Evolutionary conservation across 768 basidiomycete genomes (phyloP), one percentile per base, ranked within the genome.

Genomic region (Exsudoporus frostii): DNA sequence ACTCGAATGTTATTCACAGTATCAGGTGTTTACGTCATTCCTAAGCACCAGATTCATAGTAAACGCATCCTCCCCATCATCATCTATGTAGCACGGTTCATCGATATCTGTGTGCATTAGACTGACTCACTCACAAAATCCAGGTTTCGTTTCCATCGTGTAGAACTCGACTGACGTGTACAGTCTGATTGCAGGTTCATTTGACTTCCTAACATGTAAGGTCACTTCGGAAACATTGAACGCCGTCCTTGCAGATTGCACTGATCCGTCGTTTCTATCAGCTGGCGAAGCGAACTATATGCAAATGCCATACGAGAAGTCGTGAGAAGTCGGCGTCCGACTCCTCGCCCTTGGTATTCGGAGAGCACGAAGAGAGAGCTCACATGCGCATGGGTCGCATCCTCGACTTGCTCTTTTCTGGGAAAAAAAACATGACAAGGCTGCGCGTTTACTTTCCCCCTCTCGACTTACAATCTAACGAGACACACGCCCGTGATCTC

Each of bases 201-300:
- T 56, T 7, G 55, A 59, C 50, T 48, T 48, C 8, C 29, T 36
- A 5, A 56, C 50, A 19, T 58, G 27, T 24, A 49, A 37, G 15
- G 53, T 57, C 7, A 54, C 47, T 37, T n/a, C n/a, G n/a, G n/a
- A n/a, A n/a, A n/a, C n/a, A n/a, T n/a, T 56, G 36, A 44, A 57
- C 11, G 11, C 4, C n/a, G 37, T 20, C 22, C 39, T 46, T 19
- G 51, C 33, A 15, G 49, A 44, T 41, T 49, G 50, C 7, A 57
- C 48, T 44, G 32, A 8, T 34, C n/a, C 15, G 14, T 22, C 15
- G 14, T 22, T 5, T 38, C n/a, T 10, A 22, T 58, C 17, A 48
- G 51, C n/a, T 19, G 15, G 14, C 6, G 41, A 42, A 44, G 19
- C 9, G 4, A 32, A 19, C 29, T 5, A 30, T 30, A 19, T 30